Conservation (phyloP, 345 rosid species). For the Xanthoceras sorbifolium region DNA sequence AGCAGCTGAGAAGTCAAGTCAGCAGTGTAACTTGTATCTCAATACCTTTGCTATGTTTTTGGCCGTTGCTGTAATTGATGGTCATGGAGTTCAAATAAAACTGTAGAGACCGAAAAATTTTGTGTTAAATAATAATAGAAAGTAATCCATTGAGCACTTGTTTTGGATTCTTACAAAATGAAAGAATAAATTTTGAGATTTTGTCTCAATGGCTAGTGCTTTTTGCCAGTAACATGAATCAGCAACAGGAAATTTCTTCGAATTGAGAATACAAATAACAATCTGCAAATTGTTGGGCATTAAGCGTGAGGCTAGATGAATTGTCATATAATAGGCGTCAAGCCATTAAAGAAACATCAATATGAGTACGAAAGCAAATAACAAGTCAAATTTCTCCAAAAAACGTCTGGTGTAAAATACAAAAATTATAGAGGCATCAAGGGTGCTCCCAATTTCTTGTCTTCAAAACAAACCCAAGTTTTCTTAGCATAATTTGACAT, state of each 20-base stretch:
- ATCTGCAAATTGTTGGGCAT: not conserved
- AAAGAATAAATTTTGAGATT: not conserved
- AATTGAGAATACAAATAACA: not conserved
- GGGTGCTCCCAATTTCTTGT: conserved; percentile 20
- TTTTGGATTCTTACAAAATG: not conserved
- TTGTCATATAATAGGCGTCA: not conserved
- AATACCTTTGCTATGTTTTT: not conserved
- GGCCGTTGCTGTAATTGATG: not conserved
- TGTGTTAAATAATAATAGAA: not conserved
- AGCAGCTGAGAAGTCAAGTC: conserved; percentile 13
- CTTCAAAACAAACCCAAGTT: conserved; percentile 13
- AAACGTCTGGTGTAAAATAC: not conserved
- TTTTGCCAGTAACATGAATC: not conserved
- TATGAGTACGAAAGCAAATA: not conserved
- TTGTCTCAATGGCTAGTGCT: not conserved
- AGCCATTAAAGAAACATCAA: not conserved
- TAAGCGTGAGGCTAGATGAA: not conserved
- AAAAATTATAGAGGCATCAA: not conserved
- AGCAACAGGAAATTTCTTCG: not conserved
- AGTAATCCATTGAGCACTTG: not conserved
- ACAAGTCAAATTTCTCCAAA: not conserved
- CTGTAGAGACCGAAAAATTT: not conserved
- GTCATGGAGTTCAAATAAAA: not conserved
- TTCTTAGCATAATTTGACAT: not conserved
- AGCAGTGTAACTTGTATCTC: not conserved